Conservation (phyloP, 148 eudicot species). For the Rheum nobile region DNA sequence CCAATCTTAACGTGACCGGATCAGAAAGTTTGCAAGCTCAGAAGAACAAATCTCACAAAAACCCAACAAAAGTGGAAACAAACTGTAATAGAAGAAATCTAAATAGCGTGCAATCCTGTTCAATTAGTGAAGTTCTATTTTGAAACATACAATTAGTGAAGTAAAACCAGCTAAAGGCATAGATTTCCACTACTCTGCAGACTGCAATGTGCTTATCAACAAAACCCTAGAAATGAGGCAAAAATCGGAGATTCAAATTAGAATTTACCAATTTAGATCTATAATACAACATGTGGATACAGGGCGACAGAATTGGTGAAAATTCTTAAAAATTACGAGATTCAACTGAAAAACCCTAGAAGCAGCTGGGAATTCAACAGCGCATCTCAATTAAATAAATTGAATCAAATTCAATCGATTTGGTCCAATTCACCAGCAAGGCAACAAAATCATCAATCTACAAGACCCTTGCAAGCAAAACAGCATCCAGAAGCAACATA, state of each 20-base stretch:
- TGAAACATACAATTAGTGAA: neutral
- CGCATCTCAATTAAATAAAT: neutral
- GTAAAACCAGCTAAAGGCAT: neutral
- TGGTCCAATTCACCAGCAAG: neutral
- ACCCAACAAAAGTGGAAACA: neutral
- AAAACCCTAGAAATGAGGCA: conserved; percentile 10
- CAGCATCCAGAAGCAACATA: neutral
- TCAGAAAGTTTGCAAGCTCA: neutral
- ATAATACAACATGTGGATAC: neutral
- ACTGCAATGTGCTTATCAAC: neutral
- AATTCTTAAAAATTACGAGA: neutral
- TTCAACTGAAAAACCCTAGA: neutral
- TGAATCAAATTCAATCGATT: neutral
- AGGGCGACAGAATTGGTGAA: neutral
- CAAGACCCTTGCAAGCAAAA: neutral
- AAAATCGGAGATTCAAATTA: neutral
- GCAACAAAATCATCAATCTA: neutral
- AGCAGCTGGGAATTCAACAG: neutral
- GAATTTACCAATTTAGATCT: conserved; percentile 7
- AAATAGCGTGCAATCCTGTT: neutral
- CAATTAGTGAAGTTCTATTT: neutral
- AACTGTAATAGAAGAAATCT: conserved; percentile 1
- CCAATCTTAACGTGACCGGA: neutral
- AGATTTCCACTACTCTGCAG: neutral
- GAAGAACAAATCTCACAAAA: neutral